phyloP scores from a whole-genome alignment of 176 grass and related monocot species.

The Areca catechu region DNA sequence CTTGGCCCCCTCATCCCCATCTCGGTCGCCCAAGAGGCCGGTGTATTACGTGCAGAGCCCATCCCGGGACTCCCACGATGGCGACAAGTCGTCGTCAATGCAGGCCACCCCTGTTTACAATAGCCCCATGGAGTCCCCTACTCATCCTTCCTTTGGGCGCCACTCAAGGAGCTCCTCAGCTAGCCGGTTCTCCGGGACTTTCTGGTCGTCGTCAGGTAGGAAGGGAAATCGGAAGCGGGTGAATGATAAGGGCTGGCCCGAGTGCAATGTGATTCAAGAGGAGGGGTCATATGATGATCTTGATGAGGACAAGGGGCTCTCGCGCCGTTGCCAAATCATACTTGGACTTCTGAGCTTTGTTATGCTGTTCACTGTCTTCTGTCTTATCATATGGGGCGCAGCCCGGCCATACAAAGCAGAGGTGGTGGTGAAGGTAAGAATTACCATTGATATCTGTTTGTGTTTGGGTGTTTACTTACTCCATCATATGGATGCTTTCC shows the following conservation, averaged over 20 bases:
- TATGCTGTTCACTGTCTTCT: conserved; percentile 47
- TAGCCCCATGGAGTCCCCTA: conserved; percentile 80
- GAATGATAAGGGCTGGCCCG: conserved; percentile 52
- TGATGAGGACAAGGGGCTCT: conserved; percentile 30
- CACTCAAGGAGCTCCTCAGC: conserved; percentile 75
- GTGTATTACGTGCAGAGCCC: conserved; percentile 93
- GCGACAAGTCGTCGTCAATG: conserved; percentile 72
- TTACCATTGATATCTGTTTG: too few species aligned
- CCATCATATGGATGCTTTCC: too few species aligned
- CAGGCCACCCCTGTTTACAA: conserved; percentile 74
- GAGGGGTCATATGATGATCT: conserved; percentile 47
- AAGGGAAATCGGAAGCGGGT: conserved; percentile 21
- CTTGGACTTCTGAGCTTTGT: conserved; percentile 37
- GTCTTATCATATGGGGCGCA: conserved; percentile 77
- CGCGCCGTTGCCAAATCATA: conserved; percentile 34
- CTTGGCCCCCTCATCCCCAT: conserved; percentile 50
- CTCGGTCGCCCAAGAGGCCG: conserved; percentile 49
- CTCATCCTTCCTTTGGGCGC: conserved; percentile 58
- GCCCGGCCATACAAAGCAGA: conserved; percentile 53
- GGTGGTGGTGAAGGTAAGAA: conserved; percentile 48
- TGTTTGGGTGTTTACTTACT: too few species aligned
- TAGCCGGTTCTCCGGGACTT: conserved; percentile 68
- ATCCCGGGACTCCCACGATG: conserved; percentile 71
- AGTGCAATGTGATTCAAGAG: conserved; percentile 55
- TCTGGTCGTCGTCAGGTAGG: conserved; percentile 31